These are phyloP conservation scores for Kwoniella dendrophila DNA, from an alignment of 768 basidiomycete species.

Conservation along the genomic window DNA sequence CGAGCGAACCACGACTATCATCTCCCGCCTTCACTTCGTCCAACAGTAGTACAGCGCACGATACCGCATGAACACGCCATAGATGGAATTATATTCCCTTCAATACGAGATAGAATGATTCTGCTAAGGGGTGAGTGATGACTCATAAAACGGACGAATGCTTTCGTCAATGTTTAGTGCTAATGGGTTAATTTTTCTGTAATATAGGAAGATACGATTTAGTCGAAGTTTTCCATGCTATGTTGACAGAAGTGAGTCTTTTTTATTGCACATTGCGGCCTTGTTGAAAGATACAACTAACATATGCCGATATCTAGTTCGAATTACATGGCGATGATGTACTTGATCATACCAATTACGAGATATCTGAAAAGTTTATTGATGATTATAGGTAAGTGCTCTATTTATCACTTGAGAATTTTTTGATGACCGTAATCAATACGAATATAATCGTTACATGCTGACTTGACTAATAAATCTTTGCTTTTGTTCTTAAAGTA, in stretches of 20 bases:
- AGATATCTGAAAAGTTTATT: conserved; percentile 80
- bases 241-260: conserved; percentile 64
- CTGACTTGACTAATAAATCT: not conserved
- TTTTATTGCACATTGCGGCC: not conserved
- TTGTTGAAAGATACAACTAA: not conserved
- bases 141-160: not conserved
- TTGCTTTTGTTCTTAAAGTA: conserved; percentile 59
- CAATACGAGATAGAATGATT: conserved; percentile 88
- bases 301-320: conserved; percentile 17
- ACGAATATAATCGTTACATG: not conserved
- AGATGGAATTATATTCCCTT: conserved; percentile 84
- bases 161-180: conserved; percentile 1
- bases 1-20: conserved; percentile 74
- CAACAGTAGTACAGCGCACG: conserved; percentile 83
- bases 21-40: conserved; percentile 81
- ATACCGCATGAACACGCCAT: conserved; percentile 91
- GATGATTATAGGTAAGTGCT: conserved; percentile 72
- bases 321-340: conserved; percentile 86
- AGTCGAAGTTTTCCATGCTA: conserved; percentile 75
- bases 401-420: no score
- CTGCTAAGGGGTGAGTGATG: conserved; percentile 69
- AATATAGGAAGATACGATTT: conserved; percentile 57
- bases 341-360: conserved; percentile 86
- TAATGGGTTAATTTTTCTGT: not conserved
- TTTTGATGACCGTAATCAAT: no score